These are phyloP conservation scores for Mycena galopus DNA, from an alignment of 768 basidiomycete genomes.

Conservation along the genomic window DNA sequence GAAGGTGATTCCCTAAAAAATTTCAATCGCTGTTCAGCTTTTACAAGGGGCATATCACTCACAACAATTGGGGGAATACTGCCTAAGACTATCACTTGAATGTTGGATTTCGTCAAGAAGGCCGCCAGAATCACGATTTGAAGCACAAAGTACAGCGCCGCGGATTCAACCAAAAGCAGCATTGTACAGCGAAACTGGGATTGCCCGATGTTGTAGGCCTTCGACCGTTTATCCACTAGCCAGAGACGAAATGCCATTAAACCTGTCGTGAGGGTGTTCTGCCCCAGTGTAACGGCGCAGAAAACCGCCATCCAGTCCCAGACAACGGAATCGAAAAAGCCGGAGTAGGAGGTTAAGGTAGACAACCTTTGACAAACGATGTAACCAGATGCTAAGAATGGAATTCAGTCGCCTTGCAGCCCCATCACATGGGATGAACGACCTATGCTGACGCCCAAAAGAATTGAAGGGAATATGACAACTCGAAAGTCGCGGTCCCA, in stretches of 20 bases:
- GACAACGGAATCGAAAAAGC: not conserved
- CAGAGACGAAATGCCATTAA: conserved; percentile 12
- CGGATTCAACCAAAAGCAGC: conserved; percentile 17
- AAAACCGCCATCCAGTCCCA: conserved; percentile 7
- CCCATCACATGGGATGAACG: not conserved
- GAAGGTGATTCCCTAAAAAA: conserved; percentile 1
- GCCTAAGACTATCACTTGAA: not conserved
- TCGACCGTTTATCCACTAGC: not conserved
- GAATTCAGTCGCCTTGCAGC: not conserved
- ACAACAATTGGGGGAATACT: conserved; percentile 14
- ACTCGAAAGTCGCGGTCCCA: conserved; percentile 19
- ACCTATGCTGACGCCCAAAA: conserved; percentile 6
- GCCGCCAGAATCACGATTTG: conserved; percentile 1
- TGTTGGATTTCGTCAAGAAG: conserved; percentile 5
- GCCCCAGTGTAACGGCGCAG: not conserved
- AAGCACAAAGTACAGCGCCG: conserved; percentile 10
- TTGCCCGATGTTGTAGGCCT: not conserved
- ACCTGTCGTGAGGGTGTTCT: conserved; percentile 5
- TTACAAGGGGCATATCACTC: not conserved
- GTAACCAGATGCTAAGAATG: conserved; percentile 1
- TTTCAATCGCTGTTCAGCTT: not conserved
- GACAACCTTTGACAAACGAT: conserved; percentile 1
- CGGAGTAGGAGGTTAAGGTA: not conserved
- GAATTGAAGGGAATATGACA: not conserved
- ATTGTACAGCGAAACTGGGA: conserved; percentile 5